Base-by-base conservation (phyloP, 1,139 yeast genomes). In the Hyphopichia fennica region DNA sequence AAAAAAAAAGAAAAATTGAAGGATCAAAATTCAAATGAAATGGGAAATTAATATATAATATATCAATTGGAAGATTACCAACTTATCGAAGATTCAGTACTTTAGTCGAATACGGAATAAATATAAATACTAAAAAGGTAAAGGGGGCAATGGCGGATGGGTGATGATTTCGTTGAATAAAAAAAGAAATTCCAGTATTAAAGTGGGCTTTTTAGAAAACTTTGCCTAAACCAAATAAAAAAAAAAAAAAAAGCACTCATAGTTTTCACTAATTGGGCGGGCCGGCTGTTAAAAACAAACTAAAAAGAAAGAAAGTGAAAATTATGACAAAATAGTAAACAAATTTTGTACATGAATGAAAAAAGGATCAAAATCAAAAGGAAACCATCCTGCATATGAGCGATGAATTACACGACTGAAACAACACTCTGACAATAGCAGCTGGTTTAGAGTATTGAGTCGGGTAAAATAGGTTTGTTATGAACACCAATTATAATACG, bases 81-180 rank as follows among this genome's bases (percentile, higher is more conserved):
- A 23, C 11, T 23, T 23, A 23, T 23, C 27, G 17, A 29, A n/a
- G 14, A 29, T n/a, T 29, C 16, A 14, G 4, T 25, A 29, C 10
- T 34, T 18, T 33, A 33, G 25, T 31, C 35, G 29, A 34, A 34
- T 19, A 14, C 20, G 36, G 36, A 3, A 22, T 20, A 28, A 36
- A 36, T 28, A 36, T 22, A 36, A 35, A 29, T 19, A 28, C 17
- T 25, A 14, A 11, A n/a, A n/a, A n/a, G 30, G 32, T 15, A 15
- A 29, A 29, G 18, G 32, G 32, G 32, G 32, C 32, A 29, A 29
- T 29, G 32, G 32, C 29, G 28, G n/a, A n/a, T n/a, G n/a, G n/a
- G n/a, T n/a, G n/a, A n/a, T n/a, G n/a, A n/a, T n/a, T n/a, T n/a
- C n/a, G n/a, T n/a, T n/a, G n/a, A n/a, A n/a, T n/a, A 23, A 35